These are phyloP conservation scores for Inga oerstediana DNA, from an alignment of 306 rosid genomes.

Conservation along the genomic window DNA sequence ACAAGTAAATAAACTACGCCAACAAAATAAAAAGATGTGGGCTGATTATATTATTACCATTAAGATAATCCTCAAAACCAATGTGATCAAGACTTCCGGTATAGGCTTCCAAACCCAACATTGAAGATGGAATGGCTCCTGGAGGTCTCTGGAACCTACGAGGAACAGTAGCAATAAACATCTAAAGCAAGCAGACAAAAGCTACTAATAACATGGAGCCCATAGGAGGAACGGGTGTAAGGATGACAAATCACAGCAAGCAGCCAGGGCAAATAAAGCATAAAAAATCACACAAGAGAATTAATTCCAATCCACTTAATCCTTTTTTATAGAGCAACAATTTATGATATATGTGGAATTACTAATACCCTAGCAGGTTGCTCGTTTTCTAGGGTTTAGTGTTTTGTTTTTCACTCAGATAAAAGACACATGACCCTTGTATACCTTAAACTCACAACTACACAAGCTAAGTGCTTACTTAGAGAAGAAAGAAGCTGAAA, in stretches of 20 bases:
- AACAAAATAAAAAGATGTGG: not conserved
- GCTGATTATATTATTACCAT: constrained; percentile 51
- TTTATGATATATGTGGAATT: not conserved
- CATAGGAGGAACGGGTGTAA: not conserved
- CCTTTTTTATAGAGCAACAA: not conserved
- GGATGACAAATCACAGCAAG: not conserved
- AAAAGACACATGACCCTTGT: not conserved
- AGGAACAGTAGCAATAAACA: constrained; percentile 3
- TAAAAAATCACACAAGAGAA: not conserved
- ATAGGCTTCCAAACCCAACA: constrained; percentile 72
- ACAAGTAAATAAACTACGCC: not conserved
- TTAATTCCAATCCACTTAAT: not conserved
- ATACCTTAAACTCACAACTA: not conserved
- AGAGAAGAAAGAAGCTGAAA: not conserved
- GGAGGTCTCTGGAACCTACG: constrained; percentile 81
- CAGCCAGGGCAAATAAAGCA: not conserved
- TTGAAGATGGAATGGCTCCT: constrained; percentile 67
- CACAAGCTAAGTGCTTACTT: not conserved
- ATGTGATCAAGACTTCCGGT: constrained; percentile 66
- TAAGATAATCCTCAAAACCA: constrained; percentile 77
- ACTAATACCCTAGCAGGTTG: not conserved
- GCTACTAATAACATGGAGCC: not conserved
- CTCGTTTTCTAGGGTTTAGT: not conserved
- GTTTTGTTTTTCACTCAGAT: not conserved
- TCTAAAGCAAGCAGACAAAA: not conserved